Conservation (phyloP, 306 rosid species). For the Castanea mollissima region DNA sequence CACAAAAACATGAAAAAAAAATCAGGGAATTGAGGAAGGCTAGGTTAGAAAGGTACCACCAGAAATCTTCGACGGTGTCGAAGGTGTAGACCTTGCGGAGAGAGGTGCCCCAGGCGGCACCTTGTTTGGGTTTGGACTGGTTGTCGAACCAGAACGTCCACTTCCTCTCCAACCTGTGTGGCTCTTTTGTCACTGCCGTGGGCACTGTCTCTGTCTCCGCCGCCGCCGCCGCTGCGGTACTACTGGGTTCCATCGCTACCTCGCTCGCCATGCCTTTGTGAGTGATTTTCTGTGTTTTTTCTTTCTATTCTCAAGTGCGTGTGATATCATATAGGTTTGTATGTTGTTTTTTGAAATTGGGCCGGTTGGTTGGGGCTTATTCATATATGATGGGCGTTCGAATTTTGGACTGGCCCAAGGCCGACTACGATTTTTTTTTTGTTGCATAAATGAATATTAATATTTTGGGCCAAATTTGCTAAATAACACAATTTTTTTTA, state of each 20-base stretch:
- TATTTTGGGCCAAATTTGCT: no score
- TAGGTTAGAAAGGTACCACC: constrained; percentile 50
- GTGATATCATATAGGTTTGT: no score
- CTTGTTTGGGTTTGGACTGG: constrained; percentile 82
- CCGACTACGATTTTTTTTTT: no score
- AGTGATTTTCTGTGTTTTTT: not conserved
- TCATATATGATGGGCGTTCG: no score
- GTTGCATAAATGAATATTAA: no score
- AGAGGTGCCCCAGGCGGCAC: constrained; percentile 86
- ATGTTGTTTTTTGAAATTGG: no score
- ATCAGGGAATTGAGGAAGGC: not conserved
- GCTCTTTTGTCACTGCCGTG: constrained; percentile 15
- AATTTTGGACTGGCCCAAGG: no score
- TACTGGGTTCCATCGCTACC: constrained; percentile 27
- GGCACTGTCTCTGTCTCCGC: not conserved
- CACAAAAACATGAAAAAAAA: not conserved
- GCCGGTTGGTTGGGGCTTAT: no score
- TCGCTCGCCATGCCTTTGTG: constrained; percentile 61
- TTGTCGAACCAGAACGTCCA: constrained; percentile 98
- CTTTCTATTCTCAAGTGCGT: no score
- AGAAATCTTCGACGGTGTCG: constrained; percentile 88
- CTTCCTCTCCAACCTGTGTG: constrained; percentile 70
- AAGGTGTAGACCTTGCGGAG: constrained; percentile 76
- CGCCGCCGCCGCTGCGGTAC: constrained; percentile 6
- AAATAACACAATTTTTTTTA: no score